phyloP scores from a whole-genome alignment of 179 eudicot genomes.

The Amaranthus tricolor region DNA sequence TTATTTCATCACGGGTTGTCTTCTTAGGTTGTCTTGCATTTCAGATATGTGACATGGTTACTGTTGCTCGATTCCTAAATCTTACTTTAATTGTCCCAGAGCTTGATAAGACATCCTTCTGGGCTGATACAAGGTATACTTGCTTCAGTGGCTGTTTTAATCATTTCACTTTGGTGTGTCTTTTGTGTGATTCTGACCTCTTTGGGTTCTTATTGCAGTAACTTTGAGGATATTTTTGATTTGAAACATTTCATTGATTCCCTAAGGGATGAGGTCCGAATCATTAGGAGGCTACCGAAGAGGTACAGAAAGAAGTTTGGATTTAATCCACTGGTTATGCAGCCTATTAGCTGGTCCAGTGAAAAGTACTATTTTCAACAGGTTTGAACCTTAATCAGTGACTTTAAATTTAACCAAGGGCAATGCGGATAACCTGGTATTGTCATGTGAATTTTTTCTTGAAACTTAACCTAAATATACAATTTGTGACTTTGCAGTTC shows the following conservation, averaged over 20 bases:
- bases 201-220: conserved; percentile 47
- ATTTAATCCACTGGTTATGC: conserved; percentile 63
- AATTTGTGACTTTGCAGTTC: not conserved
- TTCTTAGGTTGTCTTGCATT: conserved; percentile 24
- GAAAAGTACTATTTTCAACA: conserved; percentile 88
- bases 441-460: not conserved
- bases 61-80: conserved; percentile 86
- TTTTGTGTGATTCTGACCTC: conserved; percentile 4
- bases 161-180: not conserved
- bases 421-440: not conserved
- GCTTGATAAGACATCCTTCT: conserved; percentile 96
- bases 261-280: conserved; percentile 83
- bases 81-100: conserved; percentile 95
- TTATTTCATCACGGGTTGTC: conserved; percentile 11
- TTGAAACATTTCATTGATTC: conserved; percentile 90
- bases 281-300: conserved; percentile 78
- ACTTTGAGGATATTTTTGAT: conserved; percentile 91
- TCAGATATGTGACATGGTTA: conserved; percentile 99
- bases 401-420: not conserved
- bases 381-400: conserved; percentile 39
- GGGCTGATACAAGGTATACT: conserved; percentile 94
- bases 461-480: not conserved
- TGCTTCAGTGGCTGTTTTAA: not conserved
- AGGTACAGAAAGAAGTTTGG: conserved; percentile 56
- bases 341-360: conserved; percentile 96